Evolutionary conservation across 2,329 filamentous ascomycete genomes (phyloP).

Genomic region (Colletotrichum shisoi): DNA sequence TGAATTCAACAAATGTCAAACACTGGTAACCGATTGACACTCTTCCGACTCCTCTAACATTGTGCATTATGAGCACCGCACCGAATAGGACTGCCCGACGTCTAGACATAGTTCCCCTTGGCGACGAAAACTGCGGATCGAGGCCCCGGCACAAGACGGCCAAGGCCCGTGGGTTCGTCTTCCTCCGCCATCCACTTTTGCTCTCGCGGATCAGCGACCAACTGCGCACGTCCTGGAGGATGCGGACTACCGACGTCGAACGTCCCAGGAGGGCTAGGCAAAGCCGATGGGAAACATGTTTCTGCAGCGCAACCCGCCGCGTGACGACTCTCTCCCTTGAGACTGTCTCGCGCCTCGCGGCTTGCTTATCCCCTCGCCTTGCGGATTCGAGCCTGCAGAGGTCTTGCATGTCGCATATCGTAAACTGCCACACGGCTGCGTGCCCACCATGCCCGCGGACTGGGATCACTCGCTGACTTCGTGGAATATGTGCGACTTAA

Average conservation of each 20-base stretch:
- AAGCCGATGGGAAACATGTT: conserved; percentile 22
- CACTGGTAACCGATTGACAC: too few species aligned
- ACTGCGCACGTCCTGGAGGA: conserved; percentile 31
- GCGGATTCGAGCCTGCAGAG: conserved; percentile 5
- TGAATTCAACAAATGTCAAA: too few species aligned
- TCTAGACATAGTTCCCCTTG: neutral
- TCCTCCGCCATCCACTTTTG: conserved; percentile 24
- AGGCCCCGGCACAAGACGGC: neutral
- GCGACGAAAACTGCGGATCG: too few species aligned
- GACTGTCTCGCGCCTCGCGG: conserved; percentile 1
- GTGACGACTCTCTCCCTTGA: conserved; percentile 4
- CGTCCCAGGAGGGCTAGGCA: conserved; percentile 24
- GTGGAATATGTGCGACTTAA: neutral
- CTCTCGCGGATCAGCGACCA: neutral
- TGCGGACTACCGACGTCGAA: conserved; percentile 23
- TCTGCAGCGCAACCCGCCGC: conserved; percentile 13
- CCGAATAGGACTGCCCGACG: neutral
- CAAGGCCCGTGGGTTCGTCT: conserved; percentile 23
- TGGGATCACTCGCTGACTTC: neutral
- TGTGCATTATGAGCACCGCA: too few species aligned
- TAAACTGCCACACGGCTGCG: neutral
- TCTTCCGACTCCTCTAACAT: too few species aligned
- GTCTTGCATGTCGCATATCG: conserved; percentile 2
- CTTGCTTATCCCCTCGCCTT: neutral
- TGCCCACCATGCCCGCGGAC: neutral